A percentile compares a stretch with the other conserved stretches of the same genome.
Evolutionary conservation across 805 yeast genomes (phyloP).

Genomic region (Kluyveromyces wickerhamii): DNA sequence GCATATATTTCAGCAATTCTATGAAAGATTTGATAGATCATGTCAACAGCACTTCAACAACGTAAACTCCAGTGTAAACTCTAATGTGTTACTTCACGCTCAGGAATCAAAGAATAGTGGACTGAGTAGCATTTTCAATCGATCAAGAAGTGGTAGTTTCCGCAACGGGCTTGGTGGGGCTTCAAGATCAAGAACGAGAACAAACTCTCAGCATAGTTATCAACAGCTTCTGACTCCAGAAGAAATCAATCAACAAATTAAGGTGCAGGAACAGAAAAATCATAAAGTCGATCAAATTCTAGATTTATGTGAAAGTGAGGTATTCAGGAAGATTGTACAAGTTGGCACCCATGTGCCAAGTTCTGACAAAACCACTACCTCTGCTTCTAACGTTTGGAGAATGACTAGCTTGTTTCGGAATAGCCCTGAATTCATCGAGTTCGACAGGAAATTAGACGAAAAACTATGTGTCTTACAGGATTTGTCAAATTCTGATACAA

Average conservation of each 20-base stretch:
- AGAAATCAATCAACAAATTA: slow-evolving; percentile 23
- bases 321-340: slow-evolving; percentile 22
- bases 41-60: slow-evolving; percentile 21
- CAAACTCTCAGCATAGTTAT: slow-evolving; percentile 17
- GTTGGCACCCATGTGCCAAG: slow-evolving; percentile 27
- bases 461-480: slow-evolving; percentile 17
- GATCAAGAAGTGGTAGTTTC: slow-evolving; percentile 27
- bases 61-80: not conserved
- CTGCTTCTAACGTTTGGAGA: slow-evolving; percentile 11
- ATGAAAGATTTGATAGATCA: slow-evolving; percentile 24
- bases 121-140: slow-evolving; percentile 28
- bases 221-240: slow-evolving; percentile 26
- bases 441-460: slow-evolving; percentile 18
- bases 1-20: slow-evolving; percentile 26
- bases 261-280: slow-evolving; percentile 20
- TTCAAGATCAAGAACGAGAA: slow-evolving; percentile 23
- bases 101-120: slow-evolving; percentile 29
- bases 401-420: slow-evolving; percentile 19
- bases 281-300: slow-evolving; percentile 22
- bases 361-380: slow-evolving; percentile 10
- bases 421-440: slow-evolving; percentile 27
- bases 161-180: slow-evolving; percentile 12
- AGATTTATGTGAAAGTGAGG: slow-evolving; percentile 26
- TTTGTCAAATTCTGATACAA: slow-evolving; percentile 16
- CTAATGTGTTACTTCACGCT: slow-evolving; percentile 17